Evolutionary conservation across 306 rosid genomes (phyloP).

Genomic region (Myrica gale): DNA sequence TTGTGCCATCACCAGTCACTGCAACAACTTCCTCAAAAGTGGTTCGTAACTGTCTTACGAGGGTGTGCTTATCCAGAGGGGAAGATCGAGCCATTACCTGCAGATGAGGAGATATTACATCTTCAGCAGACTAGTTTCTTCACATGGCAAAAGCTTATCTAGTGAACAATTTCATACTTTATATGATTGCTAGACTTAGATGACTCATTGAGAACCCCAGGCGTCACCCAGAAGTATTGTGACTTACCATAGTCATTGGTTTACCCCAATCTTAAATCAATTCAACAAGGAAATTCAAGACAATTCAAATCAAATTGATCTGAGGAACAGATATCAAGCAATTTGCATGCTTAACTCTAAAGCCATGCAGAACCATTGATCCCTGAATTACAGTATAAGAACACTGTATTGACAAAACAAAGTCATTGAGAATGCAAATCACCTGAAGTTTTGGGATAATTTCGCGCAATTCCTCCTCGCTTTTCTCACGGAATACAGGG

Average conservation of each 20-base stretch:
- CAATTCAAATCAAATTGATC: not conserved
- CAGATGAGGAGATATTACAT: slow-evolving; percentile 27
- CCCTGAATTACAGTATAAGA: not conserved
- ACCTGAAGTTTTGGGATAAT: slow-evolving; percentile 91
- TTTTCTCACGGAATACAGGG: slow-evolving; percentile 80
- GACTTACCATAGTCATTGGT: slow-evolving; percentile 3
- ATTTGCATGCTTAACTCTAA: not conserved
- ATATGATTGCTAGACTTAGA: slow-evolving; percentile 15
- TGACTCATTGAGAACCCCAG: not conserved
- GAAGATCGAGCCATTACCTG: slow-evolving; percentile 99
- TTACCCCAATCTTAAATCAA: slow-evolving; percentile 11
- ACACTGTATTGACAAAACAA: slow-evolving; percentile 12
- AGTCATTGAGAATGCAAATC: slow-evolving; percentile 17
- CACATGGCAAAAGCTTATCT: not conserved
- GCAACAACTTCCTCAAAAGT: slow-evolving; percentile 93
- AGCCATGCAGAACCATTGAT: not conserved
- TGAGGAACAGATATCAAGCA: not conserved
- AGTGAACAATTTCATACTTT: slow-evolving; percentile 18
- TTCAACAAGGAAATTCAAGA: not conserved
- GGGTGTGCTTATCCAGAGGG: slow-evolving; percentile 93
- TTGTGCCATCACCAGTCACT: slow-evolving; percentile 98
- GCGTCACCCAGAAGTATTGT: not conserved
- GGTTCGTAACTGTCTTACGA: slow-evolving; percentile 77
- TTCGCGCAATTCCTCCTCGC: slow-evolving; percentile 55
- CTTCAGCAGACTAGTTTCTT: slow-evolving; percentile 24